phyloP scores from a whole-genome alignment of 2,329 filamentous ascomycete genomes.

The Fusarium algeriense region DNA sequence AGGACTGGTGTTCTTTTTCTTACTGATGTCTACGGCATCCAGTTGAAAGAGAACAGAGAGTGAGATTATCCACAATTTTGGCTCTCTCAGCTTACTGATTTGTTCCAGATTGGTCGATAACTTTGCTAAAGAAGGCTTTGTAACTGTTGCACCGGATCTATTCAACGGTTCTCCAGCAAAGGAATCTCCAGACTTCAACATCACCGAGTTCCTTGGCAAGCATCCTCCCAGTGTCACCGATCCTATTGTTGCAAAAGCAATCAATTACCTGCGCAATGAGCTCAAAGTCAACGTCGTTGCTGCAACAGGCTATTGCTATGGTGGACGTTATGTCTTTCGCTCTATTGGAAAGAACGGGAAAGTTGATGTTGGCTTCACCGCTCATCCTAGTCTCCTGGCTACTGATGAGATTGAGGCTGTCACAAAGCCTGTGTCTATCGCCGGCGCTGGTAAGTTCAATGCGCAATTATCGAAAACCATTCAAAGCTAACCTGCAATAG shows the following conservation, averaged over 20 bases:
- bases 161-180: constrained; percentile 16
- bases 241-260: constrained; percentile 27
- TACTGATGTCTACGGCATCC: constrained; percentile 32
- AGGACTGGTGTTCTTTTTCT: constrained; percentile 24
- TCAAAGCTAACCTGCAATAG: constrained; percentile 1
- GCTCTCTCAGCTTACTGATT: not conserved
- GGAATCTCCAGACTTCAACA: constrained; percentile 4
- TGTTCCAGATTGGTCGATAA: constrained; percentile 14
- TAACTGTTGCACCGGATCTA: constrained; percentile 21
- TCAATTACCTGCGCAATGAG: constrained; percentile 34
- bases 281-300: constrained; percentile 62
- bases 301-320: constrained; percentile 71
- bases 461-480: rapidly evolving
- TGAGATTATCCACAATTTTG: rapidly evolving
- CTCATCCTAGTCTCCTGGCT: constrained; percentile 70
- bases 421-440: constrained; percentile 22
- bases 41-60: constrained; percentile 20
- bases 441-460: constrained; percentile 24
- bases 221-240: constrained; percentile 20
- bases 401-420: constrained; percentile 62
- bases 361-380: constrained; percentile 66
- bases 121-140: constrained; percentile 30
- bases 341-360: constrained; percentile 64
- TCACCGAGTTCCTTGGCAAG: constrained; percentile 17
- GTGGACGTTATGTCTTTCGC: constrained; percentile 67